Conservation (phyloP, 257 asterid species). For the Avicennia marina region DNA sequence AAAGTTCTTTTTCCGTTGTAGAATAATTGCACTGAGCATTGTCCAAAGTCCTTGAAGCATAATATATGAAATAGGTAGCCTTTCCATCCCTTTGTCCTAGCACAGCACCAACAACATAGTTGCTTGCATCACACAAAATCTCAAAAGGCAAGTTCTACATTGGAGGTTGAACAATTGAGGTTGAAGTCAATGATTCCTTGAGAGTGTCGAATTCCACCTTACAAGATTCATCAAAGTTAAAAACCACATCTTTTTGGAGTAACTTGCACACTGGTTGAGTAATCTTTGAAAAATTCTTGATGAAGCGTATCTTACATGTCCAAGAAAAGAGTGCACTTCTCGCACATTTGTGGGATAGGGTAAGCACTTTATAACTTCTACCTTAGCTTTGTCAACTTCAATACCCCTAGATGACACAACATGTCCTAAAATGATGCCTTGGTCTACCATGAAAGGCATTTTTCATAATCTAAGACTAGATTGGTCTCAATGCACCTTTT, state of each 20-base stretch:
- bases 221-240: background rate
- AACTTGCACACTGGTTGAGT: background rate
- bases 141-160: background rate
- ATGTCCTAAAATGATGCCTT: background rate
- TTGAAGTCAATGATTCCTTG: background rate
- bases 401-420: background rate
- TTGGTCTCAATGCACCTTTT: background rate
- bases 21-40: background rate
- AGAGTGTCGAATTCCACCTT: background rate
- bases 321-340: background rate
- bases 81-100: background rate
- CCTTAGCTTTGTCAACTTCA: conserved; percentile 4
- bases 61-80: background rate
- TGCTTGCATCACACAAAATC: background rate
- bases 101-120: background rate
- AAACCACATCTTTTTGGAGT: background rate
- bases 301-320: conserved; percentile 1
- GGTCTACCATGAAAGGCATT: background rate
- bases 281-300: background rate
- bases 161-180: background rate
- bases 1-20: background rate
- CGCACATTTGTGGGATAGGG: conserved; percentile 1
- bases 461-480: background rate
- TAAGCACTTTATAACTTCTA: background rate
- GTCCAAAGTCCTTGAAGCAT: background rate